Evolutionary conservation across 2,329 filamentous ascomycete species (phyloP), one percentile per base, ranked within the genome.

Genomic region (Epichloe glyceriae): DNA sequence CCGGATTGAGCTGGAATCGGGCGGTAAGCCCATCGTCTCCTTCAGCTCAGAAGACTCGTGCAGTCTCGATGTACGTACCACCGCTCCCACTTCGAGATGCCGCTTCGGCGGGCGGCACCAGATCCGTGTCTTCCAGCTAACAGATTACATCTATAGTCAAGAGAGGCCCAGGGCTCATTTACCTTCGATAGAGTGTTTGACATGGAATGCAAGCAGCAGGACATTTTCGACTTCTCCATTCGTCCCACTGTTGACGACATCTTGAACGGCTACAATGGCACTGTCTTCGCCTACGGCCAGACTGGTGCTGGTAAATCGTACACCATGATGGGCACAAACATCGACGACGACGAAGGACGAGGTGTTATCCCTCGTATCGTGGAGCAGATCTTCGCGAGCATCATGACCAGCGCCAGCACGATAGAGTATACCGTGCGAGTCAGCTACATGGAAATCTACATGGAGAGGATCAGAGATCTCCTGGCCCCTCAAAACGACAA

Each of bases 391-490:
- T 97, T 97, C 67, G 84, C 86, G 60, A 95, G 87, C 70, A 97
- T 97, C 67, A 77, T 96, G 70, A 82, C 86, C 20, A 95, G 89
- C 60, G 88, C 91, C 42, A 83, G 83, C 61, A 95, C 88, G 58
- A 96, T 97, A 66, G 93, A 97, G 70, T 97, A 97, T 69, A 97
- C 90, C n/a, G 91, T 98, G 49, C 83, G 90, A 51, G 91, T 97
- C 64, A 95, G 89, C 69, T 97, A 97, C 70, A 96, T 98, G 90
- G 93, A 98, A 70, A 97, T 98, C 57, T 98, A 98, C 74, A 98
- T 97, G 93, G 93, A 98, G 73, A 83, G 86, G 60, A 97, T 98
- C 67, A 82, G 91, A 62, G 93, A 98, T 80, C 71, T 98, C 62
- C 73, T 98, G 56, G 83, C 85, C 22, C 93, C 93, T 11, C 86